phyloP scores from a whole-genome alignment of 2,329 filamentous ascomycete genomes.

The Fusarium nematophilum region DNA sequence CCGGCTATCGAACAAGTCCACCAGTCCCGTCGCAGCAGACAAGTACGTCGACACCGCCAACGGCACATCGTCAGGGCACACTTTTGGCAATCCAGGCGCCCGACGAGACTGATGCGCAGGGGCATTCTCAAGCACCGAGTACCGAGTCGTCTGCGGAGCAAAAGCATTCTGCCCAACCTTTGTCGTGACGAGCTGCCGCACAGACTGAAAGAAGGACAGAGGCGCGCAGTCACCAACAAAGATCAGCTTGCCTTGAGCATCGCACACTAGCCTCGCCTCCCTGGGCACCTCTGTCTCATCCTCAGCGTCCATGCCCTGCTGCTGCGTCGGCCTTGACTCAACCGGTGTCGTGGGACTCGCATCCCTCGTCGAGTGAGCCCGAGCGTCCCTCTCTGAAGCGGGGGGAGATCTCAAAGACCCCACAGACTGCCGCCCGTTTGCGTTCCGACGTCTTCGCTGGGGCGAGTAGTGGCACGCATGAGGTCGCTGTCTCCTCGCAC shows the following conservation, averaged over 20 bases:
- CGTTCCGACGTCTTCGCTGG: constrained; percentile 52
- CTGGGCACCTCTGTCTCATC: constrained; percentile 66
- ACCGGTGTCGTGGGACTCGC: constrained; percentile 30
- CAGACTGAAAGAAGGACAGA: constrained; percentile 66
- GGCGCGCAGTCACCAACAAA: constrained; percentile 69
- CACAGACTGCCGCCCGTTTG: constrained; percentile 19
- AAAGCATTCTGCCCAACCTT: constrained; percentile 62
- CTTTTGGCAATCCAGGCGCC: constrained; percentile 39
- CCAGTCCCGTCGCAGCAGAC: constrained; percentile 56
- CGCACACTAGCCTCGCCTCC: constrained; percentile 63
- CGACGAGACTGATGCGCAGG: constrained; percentile 41
- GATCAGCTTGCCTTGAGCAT: constrained; percentile 64
- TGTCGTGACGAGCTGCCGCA: constrained; percentile 62
- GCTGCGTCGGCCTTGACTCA: constrained; percentile 1
- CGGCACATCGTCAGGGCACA: constrained; percentile 44
- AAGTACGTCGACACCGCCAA: constrained; percentile 51
- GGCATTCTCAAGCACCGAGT: constrained; percentile 62
- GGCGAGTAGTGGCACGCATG: constrained; percentile 61
- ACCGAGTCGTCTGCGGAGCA: constrained; percentile 61
- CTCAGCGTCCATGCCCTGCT: constrained; percentile 45
- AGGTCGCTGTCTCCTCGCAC: constrained; percentile 56
- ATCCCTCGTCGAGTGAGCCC: constrained; percentile 31
- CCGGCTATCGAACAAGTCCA: constrained; percentile 60
- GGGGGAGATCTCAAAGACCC: constrained; percentile 34
- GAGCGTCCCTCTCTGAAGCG: constrained; percentile 28